Conservation (phyloP, 75 land plant species). For the Cryptomeria japonica region DNA sequence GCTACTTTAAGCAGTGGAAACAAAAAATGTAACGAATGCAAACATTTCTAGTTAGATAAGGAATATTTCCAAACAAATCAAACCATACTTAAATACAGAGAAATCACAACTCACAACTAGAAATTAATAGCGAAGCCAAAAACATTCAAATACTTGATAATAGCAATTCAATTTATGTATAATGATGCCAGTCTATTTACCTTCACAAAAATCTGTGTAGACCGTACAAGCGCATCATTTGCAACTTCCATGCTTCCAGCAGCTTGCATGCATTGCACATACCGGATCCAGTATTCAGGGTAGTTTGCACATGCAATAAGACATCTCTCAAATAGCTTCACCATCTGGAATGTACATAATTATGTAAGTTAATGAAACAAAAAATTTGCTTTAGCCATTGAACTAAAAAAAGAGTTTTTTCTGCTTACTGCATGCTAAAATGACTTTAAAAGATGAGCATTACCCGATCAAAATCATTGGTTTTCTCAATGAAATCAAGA, state of each 20-base stretch:
- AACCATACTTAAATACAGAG: background rate
- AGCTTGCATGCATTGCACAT: constrained; percentile 80
- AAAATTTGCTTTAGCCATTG: background rate
- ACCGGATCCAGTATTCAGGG: constrained; percentile 95
- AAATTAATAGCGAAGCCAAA: background rate
- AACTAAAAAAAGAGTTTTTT: constrained; percentile 8
- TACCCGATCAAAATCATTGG: constrained; percentile 88
- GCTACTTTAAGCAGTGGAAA: background rate
- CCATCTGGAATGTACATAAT: constrained; percentile 40
- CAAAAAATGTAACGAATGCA: background rate
- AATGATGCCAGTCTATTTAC: constrained; percentile 25
- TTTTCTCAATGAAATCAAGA: constrained; percentile 91
- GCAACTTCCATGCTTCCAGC: constrained; percentile 81
- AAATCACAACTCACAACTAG: background rate
- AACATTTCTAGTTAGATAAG: background rate
- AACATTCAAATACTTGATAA: background rate
- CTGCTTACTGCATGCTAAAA: background rate
- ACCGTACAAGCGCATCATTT: constrained; percentile 84
- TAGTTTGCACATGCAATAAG: constrained; percentile 98
- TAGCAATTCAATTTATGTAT: background rate
- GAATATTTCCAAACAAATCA: background rate
- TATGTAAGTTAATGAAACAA: background rate
- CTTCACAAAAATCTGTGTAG: constrained; percentile 94
- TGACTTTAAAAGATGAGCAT: background rate
- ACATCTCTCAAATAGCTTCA: constrained; percentile 92